Evolutionary conservation across 1,139 yeast genomes (phyloP).

Genomic region (Pichia sp.): DNA sequence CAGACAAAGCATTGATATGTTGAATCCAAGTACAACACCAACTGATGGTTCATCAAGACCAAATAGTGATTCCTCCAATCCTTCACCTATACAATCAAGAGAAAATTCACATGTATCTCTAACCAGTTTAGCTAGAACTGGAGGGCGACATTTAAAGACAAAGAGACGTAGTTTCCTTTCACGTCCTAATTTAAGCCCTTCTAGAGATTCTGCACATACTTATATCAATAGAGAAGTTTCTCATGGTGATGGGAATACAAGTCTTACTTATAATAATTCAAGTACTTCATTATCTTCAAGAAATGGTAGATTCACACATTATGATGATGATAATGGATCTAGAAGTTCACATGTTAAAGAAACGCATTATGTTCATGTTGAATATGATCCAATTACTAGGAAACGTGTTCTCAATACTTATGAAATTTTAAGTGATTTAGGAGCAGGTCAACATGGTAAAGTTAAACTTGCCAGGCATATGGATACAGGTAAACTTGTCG

Average conservation of each 20-base stretch:
- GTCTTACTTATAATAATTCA: background rate
- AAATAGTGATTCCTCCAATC: slow-evolving; percentile 8
- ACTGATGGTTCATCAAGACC: slow-evolving; percentile 4
- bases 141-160: slow-evolving; percentile 1
- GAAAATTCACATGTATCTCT: slow-evolving; percentile 15
- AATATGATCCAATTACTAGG: slow-evolving; percentile 82
- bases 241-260: background rate
- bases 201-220: slow-evolving; percentile 4
- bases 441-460: slow-evolving; percentile 96
- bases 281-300: slow-evolving; percentile 3
- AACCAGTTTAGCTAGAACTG: slow-evolving; percentile 9
- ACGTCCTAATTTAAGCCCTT: slow-evolving; percentile 11
- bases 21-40: slow-evolving; percentile 4
- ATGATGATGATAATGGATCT: background rate
- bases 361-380: slow-evolving; percentile 72
- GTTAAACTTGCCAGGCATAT: slow-evolving; percentile 84
- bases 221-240: too few relatives aligned
- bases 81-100: slow-evolving; percentile 20
- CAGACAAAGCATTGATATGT: slow-evolving; percentile 16
- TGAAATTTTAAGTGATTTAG: slow-evolving; percentile 81
- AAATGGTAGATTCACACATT: slow-evolving; percentile 6
- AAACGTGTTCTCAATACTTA: slow-evolving; percentile 84
- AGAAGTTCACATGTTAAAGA: slow-evolving; percentile 55
- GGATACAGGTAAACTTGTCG: slow-evolving; percentile 66
- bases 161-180: slow-evolving; percentile 11